A percentile compares a stretch with the other conserved stretches of the same genome.
Evolutionary conservation across 169 alveolate species (phyloP).

Genomic region (Eimeria necatrix): DNA sequence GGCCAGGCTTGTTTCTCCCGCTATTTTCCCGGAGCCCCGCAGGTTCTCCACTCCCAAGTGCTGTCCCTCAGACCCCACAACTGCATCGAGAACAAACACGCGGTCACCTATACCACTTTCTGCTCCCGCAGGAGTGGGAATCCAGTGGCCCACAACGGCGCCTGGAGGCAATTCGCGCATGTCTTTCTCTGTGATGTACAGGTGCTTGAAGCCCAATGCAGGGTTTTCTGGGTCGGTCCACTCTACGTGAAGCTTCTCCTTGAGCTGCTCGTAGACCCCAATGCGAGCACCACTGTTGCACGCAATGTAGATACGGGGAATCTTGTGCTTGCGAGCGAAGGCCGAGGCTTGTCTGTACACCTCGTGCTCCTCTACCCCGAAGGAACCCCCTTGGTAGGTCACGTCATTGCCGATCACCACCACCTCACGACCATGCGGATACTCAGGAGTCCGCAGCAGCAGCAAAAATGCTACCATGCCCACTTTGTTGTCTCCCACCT

Average conservation of each 20-base stretch:
- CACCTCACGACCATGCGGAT: constrained; percentile 90
- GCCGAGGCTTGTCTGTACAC: constrained; percentile 87
- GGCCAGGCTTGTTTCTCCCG: constrained; percentile 94
- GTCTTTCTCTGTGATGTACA: constrained; percentile 87
- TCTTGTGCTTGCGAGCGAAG: constrained; percentile 88
- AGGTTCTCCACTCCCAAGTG: constrained; percentile 91
- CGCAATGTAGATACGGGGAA: constrained; percentile 90
- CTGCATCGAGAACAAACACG: constrained; percentile 72
- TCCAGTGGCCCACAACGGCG: constrained; percentile 73
- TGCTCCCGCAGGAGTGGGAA: background rate
- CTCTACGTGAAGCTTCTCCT: constrained; percentile 82
- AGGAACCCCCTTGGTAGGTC: constrained; percentile 89
- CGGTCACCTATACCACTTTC: background rate
- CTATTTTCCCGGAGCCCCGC: constrained; percentile 91
- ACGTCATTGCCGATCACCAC: constrained; percentile 90
- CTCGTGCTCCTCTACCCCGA: constrained; percentile 89
- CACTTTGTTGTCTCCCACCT: constrained; percentile 72
- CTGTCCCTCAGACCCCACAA: constrained; percentile 54
- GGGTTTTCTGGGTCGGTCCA: constrained; percentile 88
- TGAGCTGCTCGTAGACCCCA: constrained; percentile 88
- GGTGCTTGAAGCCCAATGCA: constrained; percentile 87
- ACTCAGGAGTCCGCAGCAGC: constrained; percentile 84
- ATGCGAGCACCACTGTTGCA: constrained; percentile 92
- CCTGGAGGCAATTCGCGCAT: constrained; percentile 79
- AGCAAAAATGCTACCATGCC: constrained; percentile 80